Evolutionary conservation across 768 basidiomycete species (phyloP), one percentile per base, ranked within the genome.

Genomic region (Mycena vitilis): DNA sequence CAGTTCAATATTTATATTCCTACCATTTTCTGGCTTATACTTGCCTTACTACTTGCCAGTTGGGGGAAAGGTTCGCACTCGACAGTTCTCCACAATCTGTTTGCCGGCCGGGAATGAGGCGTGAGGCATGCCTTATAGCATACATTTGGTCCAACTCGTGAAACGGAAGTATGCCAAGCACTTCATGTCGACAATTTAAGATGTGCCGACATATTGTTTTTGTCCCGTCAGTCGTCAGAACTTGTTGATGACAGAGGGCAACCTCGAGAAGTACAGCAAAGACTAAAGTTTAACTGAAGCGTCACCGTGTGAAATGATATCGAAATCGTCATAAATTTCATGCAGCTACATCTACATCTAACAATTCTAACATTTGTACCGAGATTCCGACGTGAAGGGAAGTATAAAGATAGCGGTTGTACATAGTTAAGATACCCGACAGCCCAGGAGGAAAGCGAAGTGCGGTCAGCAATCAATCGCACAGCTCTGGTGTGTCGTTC

Each of bases 401-500:
- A 54, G 58, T 59, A 73, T 71, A 73, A 71, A 44, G 69, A 70
- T 72, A 74, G 47, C 58, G 48, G 30, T 47, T 18, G 34, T 67
- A 66, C 58, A 67, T 68, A 70, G 8, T 40, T 66, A 61, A 70
- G 9, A 48, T 66, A 55, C 2, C 22, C 18, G 37, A 54, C 34
- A 65, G 62, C 63, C 54, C 67, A 44, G 40, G 65, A 40, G 15
- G 57, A 45, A 69, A 68, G 62, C 34, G 60, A 45, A 64, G 56
- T 22, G 38, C 38, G 37, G 38, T 37, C 40, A 61, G 51, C 12
- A 34, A 68, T 83, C 76, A 89, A 75, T 88, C 86, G 71, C 87
- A 88, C 63, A 74, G 66, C 30, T 78, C 71, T 15, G 87, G 87
- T 52, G 77, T 82, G 73, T 89, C 88, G 70, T 84, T 86, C 86